Conservation (phyloP, 2,329 filamentous ascomycete genomes). For the Fusarium nematophilum region DNA sequence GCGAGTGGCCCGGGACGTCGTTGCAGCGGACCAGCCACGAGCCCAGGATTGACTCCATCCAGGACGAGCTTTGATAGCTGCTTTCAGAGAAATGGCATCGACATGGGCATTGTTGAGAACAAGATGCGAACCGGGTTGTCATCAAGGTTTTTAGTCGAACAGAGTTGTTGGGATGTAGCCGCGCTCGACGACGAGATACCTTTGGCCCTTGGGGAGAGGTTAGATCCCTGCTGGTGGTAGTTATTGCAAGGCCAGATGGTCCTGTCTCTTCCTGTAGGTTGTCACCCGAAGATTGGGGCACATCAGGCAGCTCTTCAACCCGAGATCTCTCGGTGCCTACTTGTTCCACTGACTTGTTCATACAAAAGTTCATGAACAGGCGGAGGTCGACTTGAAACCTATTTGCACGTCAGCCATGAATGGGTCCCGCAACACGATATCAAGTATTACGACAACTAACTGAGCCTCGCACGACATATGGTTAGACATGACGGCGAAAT, state of each 20-base stretch:
- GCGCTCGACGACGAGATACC: no score
- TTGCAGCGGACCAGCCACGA: constrained; percentile 21
- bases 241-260: no score
- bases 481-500: background rate
- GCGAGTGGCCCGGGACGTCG: background rate
- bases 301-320: background rate
- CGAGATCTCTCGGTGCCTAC: fast-evolving
- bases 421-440: no score
- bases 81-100: constrained; percentile 12
- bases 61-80: background rate
- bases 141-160: background rate
- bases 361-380: background rate
- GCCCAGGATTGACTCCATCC: constrained; percentile 14
- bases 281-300: background rate
- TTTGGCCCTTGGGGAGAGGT: no score
- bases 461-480: background rate
- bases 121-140: fast-evolving
- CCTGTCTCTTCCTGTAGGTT: background rate
- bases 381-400: constrained; percentile 10
- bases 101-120: background rate
- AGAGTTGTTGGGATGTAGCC: background rate
- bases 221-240: background rate
- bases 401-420: background rate
- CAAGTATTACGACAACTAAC: background rate
- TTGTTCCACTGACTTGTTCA: background rate